phyloP scores from a whole-genome alignment of 2,329 filamentous ascomycete genomes.

The Aspergillus clavatus region DNA sequence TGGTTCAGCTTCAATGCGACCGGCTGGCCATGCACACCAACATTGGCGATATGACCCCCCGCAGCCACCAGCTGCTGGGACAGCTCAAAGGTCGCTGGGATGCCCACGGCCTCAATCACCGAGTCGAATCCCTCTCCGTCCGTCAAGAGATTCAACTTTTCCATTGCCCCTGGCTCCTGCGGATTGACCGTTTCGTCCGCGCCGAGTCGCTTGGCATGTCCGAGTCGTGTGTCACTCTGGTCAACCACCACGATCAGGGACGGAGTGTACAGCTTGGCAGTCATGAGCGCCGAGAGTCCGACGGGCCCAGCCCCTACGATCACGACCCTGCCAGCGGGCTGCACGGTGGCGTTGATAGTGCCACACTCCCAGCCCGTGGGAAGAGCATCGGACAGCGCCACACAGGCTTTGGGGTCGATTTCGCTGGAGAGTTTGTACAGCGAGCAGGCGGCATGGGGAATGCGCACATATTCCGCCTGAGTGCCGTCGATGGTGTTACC shows the following conservation, averaged over 20 bases:
- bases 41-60: constrained; percentile 53
- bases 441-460: constrained; percentile 48
- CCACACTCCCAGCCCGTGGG: constrained; percentile 55
- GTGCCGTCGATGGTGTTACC: constrained; percentile 52
- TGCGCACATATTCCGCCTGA: constrained; percentile 54
- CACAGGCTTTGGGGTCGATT: constrained; percentile 41
- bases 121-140: constrained; percentile 52
- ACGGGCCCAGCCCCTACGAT: constrained; percentile 55
- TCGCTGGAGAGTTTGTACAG: constrained; percentile 44
- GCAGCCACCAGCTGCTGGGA: constrained; percentile 51
- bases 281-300: constrained; percentile 52
- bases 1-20: constrained; percentile 50
- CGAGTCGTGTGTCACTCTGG: constrained; percentile 45
- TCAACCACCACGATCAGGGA: constrained; percentile 51
- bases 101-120: constrained; percentile 56
- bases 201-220: constrained; percentile 46
- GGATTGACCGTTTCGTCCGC: constrained; percentile 46
- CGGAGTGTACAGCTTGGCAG: constrained; percentile 52
- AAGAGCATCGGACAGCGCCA: constrained; percentile 54
- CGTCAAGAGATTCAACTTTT: constrained; percentile 42
- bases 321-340: constrained; percentile 50
- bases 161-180: constrained; percentile 30
- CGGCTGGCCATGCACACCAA: constrained; percentile 55
- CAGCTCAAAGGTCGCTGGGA: constrained; percentile 50
- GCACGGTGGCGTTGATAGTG: constrained; percentile 48